Conservation (phyloP, 2,329 filamentous ascomycete genomes). For the Elsinoe arachidis region DNA sequence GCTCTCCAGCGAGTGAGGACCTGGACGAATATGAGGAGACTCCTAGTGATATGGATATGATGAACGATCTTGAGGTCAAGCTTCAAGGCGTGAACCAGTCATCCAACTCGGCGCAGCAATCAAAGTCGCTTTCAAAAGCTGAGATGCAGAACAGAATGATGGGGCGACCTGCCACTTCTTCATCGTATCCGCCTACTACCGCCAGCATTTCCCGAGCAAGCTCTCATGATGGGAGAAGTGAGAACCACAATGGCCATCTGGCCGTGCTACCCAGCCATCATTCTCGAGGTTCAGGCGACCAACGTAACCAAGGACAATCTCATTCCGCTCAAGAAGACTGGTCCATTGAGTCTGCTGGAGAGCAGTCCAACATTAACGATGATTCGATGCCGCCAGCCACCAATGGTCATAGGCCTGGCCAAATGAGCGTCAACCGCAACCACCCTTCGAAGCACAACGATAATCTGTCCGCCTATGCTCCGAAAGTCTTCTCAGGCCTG, state of each 20-base stretch:
- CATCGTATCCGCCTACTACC: not conserved
- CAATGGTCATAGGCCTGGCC: too few species aligned
- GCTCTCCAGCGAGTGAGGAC: not conserved
- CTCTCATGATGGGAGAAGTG: not conserved
- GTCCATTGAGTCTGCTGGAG: too few species aligned
- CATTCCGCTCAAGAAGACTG: too few species aligned
- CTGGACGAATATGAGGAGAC: not conserved
- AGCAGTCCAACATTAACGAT: too few species aligned
- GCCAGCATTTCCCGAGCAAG: not conserved
- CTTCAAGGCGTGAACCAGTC: not conserved
- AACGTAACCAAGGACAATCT: too few species aligned
- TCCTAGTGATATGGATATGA: not conserved
- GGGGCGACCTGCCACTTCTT: not conserved
- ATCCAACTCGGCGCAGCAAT: not conserved
- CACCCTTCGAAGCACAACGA: too few species aligned
- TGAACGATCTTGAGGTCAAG: not conserved
- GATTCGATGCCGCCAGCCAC: too few species aligned
- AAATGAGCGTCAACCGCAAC: too few species aligned
- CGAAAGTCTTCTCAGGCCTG: too few species aligned
- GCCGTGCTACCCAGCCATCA: not conserved
- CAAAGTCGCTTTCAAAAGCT: not conserved
- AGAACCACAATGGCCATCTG: constrained; percentile 13
- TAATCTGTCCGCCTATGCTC: too few species aligned
- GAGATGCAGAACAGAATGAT: not conserved
- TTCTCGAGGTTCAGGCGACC: too few species aligned